A percentile compares a stretch with the other conserved stretches of the same genome.
phyloP scores from a whole-genome alignment of 2,329 filamentous ascomycete species.

The Juglanconis sp. region DNA sequence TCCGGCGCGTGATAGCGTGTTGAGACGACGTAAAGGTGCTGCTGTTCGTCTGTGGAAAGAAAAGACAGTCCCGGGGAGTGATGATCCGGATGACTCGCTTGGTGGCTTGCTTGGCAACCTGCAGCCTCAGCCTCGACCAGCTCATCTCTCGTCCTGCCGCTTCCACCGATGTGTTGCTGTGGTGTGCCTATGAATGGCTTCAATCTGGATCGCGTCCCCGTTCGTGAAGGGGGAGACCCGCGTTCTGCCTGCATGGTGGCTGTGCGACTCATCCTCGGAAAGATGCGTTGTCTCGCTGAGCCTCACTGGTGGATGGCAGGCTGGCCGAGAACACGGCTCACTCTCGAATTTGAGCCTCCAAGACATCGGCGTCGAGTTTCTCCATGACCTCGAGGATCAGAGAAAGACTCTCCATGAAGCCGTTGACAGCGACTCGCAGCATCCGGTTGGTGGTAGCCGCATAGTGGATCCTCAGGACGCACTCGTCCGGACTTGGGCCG shows the following conservation, averaged over 20 bases:
- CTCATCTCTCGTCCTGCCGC: not conserved
- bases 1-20: not conserved
- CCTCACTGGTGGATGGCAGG: not conserved
- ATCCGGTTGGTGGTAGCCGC: conserved; percentile 90
- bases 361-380: conserved; percentile 80
- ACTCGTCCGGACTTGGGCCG: conserved; percentile 24
- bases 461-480: conserved; percentile 71
- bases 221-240: not conserved
- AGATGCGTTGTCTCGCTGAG: not conserved
- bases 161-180: not conserved
- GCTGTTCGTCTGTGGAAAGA: too few species aligned
- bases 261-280: not conserved
- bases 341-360: conserved; percentile 38
- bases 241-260: not conserved
- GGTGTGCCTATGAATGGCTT: not conserved
- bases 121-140: not conserved
- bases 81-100: not conserved
- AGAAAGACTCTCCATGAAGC: conserved; percentile 86
- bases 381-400: conserved; percentile 88
- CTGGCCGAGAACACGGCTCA: not conserved
- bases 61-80: not conserved
- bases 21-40: not conserved
- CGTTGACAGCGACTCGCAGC: conserved; percentile 93
- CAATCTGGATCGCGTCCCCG: not conserved
- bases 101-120: not conserved